Evolutionary conservation across 2,329 filamentous ascomycete species (phyloP), one percentile per base, ranked within the genome.

Genomic region (Periconia sp.): DNA sequence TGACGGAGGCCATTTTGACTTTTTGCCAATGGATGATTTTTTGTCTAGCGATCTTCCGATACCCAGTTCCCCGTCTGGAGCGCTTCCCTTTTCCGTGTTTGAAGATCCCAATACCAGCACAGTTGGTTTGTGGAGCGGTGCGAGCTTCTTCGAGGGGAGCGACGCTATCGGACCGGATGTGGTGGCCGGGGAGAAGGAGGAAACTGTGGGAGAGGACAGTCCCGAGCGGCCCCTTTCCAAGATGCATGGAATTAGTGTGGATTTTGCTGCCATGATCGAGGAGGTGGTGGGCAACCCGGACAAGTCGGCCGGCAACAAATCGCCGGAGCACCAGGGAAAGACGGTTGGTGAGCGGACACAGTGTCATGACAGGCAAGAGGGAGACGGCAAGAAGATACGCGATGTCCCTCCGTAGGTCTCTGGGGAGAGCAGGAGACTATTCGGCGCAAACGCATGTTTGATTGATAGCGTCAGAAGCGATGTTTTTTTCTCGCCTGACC

Each of bases 221-320:
- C 49, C 48, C n/a, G 46, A 46, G 7, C 36, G 54, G 16, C 30
- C 49, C 4, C 34, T 56, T 19, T 48, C 59, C 9, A 64, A 65
- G 46, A 63, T 62, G 47, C 55, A 58, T 28, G 61, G 58, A 5
- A 54, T 65, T 37, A 63, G 55, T 19, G 56, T 65, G 5, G 66
- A 71, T 21, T 64, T 71, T 37, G 57, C 61, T 11, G 61, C 59
- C 11, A 68, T 71, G 57, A 69, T 71, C 32, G 65, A 69, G 32
- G 61, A 65, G 37, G 66, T 69, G 4, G 64, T 61, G n/a, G 51
- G 52, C n/a, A 35, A 43, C 6, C 36, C 41, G 11, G 50, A 53
- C 30, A 56, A 57, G 19, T 16, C 29, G 13, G 15, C 5, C 8
- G 15, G 6, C 26, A 12, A 15, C 26, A 15, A 31, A 31, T 16